Conservation (phyloP, 208 protist species). For the Polymyxa betae region DNA sequence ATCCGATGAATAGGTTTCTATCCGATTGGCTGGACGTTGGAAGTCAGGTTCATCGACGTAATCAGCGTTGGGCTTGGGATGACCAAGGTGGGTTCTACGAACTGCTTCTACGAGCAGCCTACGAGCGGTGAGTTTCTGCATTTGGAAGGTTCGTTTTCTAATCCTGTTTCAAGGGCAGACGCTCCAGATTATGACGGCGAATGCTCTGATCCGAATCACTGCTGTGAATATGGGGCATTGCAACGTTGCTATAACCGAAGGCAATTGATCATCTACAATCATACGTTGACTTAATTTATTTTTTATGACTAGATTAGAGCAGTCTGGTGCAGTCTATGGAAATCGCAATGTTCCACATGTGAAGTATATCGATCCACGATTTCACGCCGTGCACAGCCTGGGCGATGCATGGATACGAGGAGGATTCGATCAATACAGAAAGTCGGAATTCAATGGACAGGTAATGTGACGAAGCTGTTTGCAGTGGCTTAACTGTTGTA, state of each 20-base stretch:
- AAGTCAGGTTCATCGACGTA: background rate
- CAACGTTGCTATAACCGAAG: constrained; percentile 22
- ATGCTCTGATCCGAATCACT: background rate
- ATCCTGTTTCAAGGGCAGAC: background rate
- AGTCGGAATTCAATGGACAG: constrained; percentile 16
- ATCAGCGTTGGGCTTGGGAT: constrained; percentile 42
- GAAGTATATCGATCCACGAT: constrained; percentile 8
- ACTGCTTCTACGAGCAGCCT: background rate
- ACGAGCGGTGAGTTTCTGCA: background rate
- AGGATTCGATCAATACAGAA: constrained; percentile 34
- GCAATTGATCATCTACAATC: background rate
- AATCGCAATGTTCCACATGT: constrained; percentile 29
- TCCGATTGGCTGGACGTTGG: background rate
- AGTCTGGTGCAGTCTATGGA: background rate
- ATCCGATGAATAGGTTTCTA: constrained; percentile 24
- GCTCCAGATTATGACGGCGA: background rate
- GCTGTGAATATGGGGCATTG: constrained; percentile 22
- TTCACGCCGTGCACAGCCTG: background rate
- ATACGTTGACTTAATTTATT: background rate
- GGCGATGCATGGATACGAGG: background rate
- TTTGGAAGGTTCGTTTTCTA: background rate
- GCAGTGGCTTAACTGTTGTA: background rate
- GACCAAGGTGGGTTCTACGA: constrained; percentile 47
- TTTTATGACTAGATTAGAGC: background rate
- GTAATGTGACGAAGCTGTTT: background rate